Base-by-base conservation (phyloP, 1,139 yeast species). In the Taphrina pruni region DNA sequence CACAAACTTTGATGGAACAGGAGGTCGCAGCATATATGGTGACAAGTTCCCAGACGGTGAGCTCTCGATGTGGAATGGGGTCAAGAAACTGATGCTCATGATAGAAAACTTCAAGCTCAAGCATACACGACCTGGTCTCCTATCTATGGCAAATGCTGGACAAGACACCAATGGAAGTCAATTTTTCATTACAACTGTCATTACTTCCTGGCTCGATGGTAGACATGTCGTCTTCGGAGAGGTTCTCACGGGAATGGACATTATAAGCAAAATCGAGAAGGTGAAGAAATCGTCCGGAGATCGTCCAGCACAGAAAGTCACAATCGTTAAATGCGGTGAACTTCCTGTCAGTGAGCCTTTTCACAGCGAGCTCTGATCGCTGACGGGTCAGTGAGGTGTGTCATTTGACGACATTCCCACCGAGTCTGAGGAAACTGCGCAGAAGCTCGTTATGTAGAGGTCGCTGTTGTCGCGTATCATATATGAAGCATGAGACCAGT, bases 151-250 rank as follows among this genome's bases (percentile, higher is more conserved):
- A 70, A 90, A 90, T 77, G 88, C 96, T 6, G 98, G 98, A 12
- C 93, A 96, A 70, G 87, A 89, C 78, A 93, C 99, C 72, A 94
- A 94, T 77, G 98, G 98, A 0, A 91, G 97, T 0, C 98, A 94
- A 78, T 93, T 92, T 76, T 94, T 94, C 78, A 88, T 94, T 75
- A 90, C 97, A 52, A 87, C 89, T 0, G 88, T 85, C 11, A 82
- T 85, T 43, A 86, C 89, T 26, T 87, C 89, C n/a, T 88, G 87
- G 78, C 83, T 74, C 75, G 94, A 94, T 78, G 96, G 95, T 57
- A 93, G 93, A 79, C 99, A 95, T 79, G 98, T 93, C 69, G 97
- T 94, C 8, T 95, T 94, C 78, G 99, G 99, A 72, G 87, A 89
- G 78, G 93, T 94, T 32, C 78, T 91, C 64, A 84, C 87, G 68